These are phyloP conservation scores for Fusarium incarnatum DNA, from an alignment of 2,329 filamentous ascomycete genomes.

Conservation along the genomic window DNA sequence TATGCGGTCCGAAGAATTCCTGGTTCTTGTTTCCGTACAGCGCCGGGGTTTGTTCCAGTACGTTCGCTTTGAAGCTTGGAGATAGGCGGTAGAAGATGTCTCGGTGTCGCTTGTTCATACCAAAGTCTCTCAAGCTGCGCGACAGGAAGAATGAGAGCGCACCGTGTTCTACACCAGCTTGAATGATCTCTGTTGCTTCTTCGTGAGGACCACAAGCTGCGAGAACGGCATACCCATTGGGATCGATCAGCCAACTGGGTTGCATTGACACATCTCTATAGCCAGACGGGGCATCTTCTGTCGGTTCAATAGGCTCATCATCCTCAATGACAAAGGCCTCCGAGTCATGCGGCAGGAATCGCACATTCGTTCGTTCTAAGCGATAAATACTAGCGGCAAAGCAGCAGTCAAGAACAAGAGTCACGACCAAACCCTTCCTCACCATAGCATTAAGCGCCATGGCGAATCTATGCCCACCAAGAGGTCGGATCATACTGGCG, in stretches of 20 bases:
- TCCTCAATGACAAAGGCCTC: background rate
- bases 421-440: slow-evolving; percentile 9
- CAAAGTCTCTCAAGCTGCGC: background rate
- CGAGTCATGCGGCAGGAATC: background rate
- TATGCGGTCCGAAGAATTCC: slow-evolving; percentile 13
- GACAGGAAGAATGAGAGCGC: slow-evolving; percentile 5
- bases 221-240: slow-evolving; percentile 18
- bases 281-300: background rate
- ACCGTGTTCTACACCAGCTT: background rate
- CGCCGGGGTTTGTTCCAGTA: background rate
- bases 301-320: background rate
- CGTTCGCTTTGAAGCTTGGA: background rate
- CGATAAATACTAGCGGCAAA: slow-evolving; percentile 31
- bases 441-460: slow-evolving; percentile 17
- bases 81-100: slow-evolving; percentile 2
- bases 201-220: slow-evolving; percentile 21
- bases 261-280: slow-evolving; percentile 9
- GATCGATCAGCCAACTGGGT: slow-evolving; percentile 20
- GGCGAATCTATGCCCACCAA: slow-evolving; percentile 7
- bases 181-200: background rate
- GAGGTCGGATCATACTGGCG: background rate
- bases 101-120: slow-evolving; percentile 2
- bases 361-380: background rate
- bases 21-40: slow-evolving; percentile 31
- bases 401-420: slow-evolving; percentile 35